phyloP scores from a whole-genome alignment of 1,284 basidiomycete genomes.

The Golubevia sp. region DNA sequence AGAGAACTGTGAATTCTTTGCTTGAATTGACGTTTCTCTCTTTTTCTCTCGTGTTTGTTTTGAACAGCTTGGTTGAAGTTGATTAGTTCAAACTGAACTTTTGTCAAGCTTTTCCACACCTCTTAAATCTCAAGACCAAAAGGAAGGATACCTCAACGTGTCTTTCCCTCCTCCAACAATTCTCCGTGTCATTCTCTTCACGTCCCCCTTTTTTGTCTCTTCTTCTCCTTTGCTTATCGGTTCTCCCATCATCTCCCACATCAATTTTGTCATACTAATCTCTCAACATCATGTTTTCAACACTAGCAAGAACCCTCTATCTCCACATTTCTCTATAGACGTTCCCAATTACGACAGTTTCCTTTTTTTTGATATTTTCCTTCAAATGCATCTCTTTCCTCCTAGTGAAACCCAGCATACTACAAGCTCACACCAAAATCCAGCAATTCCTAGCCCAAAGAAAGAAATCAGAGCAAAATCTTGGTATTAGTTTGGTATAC shows the following conservation, averaged over 20 bases:
- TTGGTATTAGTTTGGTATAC: constrained; percentile 26
- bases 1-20: too few relatives aligned
- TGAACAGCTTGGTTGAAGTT: too few relatives aligned
- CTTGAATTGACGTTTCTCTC: too few relatives aligned
- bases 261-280: neutral
- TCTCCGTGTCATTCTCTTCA: constrained; percentile 9
- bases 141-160: too few relatives aligned
- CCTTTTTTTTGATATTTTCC: neutral
- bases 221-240: constrained; percentile 14
- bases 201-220: constrained; percentile 21
- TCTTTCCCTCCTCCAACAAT: constrained; percentile 3
- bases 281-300: constrained; percentile 2
- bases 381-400: constrained; percentile 3
- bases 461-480: neutral
- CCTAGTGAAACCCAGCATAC: constrained; percentile 3
- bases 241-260: constrained; percentile 6
- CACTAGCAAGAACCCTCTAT: too few relatives aligned
- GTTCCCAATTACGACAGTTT: constrained; percentile 2
- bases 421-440: constrained; percentile 18
- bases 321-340: neutral
- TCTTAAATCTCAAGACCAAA: too few relatives aligned
- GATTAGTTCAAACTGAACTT: too few relatives aligned
- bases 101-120: too few relatives aligned
- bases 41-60: too few relatives aligned
- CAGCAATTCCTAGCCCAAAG: constrained; percentile 1